phyloP scores from a whole-genome alignment of 2,329 filamentous ascomycete genomes.

The Allantophomopsis lycopodina region DNA sequence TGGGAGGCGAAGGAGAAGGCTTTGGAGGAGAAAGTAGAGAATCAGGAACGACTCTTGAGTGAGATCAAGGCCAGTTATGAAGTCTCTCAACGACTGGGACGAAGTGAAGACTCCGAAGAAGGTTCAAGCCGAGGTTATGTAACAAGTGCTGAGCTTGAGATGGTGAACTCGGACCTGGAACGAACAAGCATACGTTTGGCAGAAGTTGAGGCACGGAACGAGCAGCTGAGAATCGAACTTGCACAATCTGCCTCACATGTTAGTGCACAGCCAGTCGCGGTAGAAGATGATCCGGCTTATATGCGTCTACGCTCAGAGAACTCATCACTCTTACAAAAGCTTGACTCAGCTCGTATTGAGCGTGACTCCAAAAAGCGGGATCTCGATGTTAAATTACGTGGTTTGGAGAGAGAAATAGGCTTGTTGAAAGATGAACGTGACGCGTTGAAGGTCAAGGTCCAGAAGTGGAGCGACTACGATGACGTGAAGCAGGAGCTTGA shows the following conservation, averaged over 20 bases:
- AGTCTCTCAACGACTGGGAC: slow-evolving; percentile 79
- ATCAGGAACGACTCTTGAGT: slow-evolving; percentile 79
- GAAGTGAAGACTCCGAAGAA: slow-evolving; percentile 48
- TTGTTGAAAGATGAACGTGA: slow-evolving; percentile 73
- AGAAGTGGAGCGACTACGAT: slow-evolving; percentile 88
- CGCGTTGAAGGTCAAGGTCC: slow-evolving; percentile 62
- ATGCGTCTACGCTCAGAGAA: slow-evolving; percentile 87
- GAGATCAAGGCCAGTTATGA: slow-evolving; percentile 97
- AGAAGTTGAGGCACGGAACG: slow-evolving; percentile 86
- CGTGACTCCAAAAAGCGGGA: slow-evolving; percentile 69
- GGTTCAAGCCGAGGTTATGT: slow-evolving; percentile 48
- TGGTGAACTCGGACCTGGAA: slow-evolving; percentile 84
- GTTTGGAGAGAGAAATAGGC: slow-evolving; percentile 65
- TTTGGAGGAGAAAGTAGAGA: slow-evolving; percentile 86
- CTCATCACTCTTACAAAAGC: slow-evolving; percentile 74
- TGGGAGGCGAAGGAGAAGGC: slow-evolving; percentile 90
- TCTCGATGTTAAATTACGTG: slow-evolving; percentile 60
- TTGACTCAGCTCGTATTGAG: slow-evolving; percentile 74
- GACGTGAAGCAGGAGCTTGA: slow-evolving; percentile 93
- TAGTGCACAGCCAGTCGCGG: slow-evolving; percentile 40
- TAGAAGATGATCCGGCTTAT: slow-evolving; percentile 84
- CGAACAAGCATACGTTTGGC: slow-evolving; percentile 76
- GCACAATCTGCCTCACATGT: slow-evolving; percentile 74
- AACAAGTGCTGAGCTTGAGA: slow-evolving; percentile 81
- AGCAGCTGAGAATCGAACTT: slow-evolving; percentile 80